Conservation (phyloP, 495 filamentous ascomycete species). For the Daldinia bambusicola region DNA sequence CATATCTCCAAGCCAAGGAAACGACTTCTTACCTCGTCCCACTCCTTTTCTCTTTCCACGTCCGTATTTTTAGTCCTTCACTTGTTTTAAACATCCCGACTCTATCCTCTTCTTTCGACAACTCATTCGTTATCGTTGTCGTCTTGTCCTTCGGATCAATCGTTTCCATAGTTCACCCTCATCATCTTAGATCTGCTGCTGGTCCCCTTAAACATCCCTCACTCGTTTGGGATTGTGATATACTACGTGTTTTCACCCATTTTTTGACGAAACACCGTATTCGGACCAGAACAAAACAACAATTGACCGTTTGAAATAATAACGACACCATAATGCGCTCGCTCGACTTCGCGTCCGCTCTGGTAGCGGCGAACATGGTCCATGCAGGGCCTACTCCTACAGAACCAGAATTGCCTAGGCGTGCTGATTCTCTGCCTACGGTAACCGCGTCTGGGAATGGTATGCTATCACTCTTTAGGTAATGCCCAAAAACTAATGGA, state of each 20-base stretch:
- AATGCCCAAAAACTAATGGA: slow-evolving; percentile 20
- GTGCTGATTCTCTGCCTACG: slow-evolving; percentile 52
- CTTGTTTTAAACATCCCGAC: slow-evolving; percentile 16
- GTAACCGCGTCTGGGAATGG: slow-evolving; percentile 62
- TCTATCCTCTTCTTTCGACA: slow-evolving; percentile 29
- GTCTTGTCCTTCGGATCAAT: slow-evolving; percentile 47
- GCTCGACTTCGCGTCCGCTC: slow-evolving; percentile 57
- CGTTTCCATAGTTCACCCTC: slow-evolving; percentile 37
- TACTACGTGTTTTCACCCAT: slow-evolving; percentile 22
- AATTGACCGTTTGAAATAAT: slow-evolving; percentile 23
- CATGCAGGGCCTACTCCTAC: slow-evolving; percentile 67
- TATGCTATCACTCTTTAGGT: slow-evolving; percentile 32
- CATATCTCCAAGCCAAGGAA: slow-evolving; percentile 35
- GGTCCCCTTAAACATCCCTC: slow-evolving; percentile 23
- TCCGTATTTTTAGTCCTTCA: slow-evolving; percentile 20
- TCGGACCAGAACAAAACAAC: slow-evolving; percentile 4
- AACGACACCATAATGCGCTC: slow-evolving; percentile 64
- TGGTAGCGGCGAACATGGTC: slow-evolving; percentile 66
- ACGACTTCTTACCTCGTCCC: slow-evolving; percentile 21
- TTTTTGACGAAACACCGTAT: slow-evolving; percentile 13
- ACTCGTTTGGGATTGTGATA: slow-evolving; percentile 34
- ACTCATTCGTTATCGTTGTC: slow-evolving; percentile 54
- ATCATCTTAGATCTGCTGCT: slow-evolving; percentile 28
- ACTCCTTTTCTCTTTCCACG: slow-evolving; percentile 39
- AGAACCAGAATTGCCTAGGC: slow-evolving; percentile 67